Evolutionary conservation across 768 basidiomycete genomes (phyloP).

Genomic region (Psilocybe azurescens): DNA sequence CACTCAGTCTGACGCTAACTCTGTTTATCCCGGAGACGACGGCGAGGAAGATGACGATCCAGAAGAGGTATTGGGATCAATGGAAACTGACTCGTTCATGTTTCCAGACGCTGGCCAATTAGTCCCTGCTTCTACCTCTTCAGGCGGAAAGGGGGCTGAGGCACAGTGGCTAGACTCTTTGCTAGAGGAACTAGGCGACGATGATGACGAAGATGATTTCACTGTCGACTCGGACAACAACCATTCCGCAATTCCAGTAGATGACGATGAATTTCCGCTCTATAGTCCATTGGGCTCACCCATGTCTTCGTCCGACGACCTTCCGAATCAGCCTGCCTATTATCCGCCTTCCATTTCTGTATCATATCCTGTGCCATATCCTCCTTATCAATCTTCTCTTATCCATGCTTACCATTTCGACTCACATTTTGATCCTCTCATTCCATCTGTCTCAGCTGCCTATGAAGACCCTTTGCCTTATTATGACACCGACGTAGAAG

Average conservation of each 20-base stretch:
- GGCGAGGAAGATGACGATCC: constrained; percentile 42
- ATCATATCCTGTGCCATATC: constrained; percentile 72
- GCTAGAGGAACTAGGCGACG: constrained; percentile 74
- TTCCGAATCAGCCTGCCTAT: constrained; percentile 52
- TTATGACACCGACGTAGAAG: constrained; percentile 66
- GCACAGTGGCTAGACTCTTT: constrained; percentile 85
- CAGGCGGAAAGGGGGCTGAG: constrained; percentile 55
- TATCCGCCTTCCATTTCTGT: constrained; percentile 53
- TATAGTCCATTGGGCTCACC: constrained; percentile 72
- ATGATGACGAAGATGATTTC: constrained; percentile 68
- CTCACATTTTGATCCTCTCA: constrained; percentile 48
- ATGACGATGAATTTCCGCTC: constrained; percentile 69
- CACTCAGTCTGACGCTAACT: constrained; percentile 28
- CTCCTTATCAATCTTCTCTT: constrained; percentile 60
- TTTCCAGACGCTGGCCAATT: constrained; percentile 78
- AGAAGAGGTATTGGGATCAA: constrained; percentile 52
- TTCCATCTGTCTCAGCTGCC: constrained; percentile 45
- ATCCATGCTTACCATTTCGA: constrained; percentile 57
- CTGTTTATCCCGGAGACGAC: constrained; percentile 37
- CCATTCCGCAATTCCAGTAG: constrained; percentile 52
- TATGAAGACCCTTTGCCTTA: constrained; percentile 69
- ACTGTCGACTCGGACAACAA: constrained; percentile 48
- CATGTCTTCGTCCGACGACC: constrained; percentile 80
- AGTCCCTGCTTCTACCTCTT: constrained; percentile 34
- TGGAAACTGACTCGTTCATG: constrained; percentile 74